Evolutionary conservation across 106 monocot species (phyloP).

Genomic region (Xerophyta viscosa): DNA sequence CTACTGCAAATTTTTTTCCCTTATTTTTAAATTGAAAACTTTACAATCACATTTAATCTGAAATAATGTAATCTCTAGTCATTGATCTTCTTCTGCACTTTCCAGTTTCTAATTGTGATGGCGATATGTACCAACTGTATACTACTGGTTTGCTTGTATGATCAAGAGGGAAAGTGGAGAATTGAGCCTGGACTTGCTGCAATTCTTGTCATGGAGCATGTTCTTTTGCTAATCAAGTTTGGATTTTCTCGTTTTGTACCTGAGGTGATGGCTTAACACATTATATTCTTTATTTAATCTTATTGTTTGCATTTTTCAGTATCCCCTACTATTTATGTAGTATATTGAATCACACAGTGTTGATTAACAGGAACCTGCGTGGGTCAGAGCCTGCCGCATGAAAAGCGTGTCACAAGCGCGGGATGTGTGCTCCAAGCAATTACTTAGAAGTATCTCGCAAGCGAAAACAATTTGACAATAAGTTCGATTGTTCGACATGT

Average conservation of each 20-base stretch:
- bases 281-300: too few relatives aligned
- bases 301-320: too few relatives aligned
- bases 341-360: too few relatives aligned
- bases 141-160: slow-evolving; percentile 76
- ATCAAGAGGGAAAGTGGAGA: slow-evolving; percentile 90
- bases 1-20: too few relatives aligned
- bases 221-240: slow-evolving; percentile 56
- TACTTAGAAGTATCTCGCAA: slow-evolving; percentile 65
- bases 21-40: too few relatives aligned
- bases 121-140: slow-evolving; percentile 91
- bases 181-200: slow-evolving; percentile 79
- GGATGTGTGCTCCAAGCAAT: slow-evolving; percentile 59
- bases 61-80: too few relatives aligned
- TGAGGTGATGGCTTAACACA: slow-evolving; percentile 64
- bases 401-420: slow-evolving; percentile 47
- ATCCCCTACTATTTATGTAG: too few relatives aligned
- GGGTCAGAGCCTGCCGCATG: slow-evolving; percentile 66
- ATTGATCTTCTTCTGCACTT: too few relatives aligned
- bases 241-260: slow-evolving; percentile 66
- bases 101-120: slow-evolving; percentile 83
- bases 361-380: slow-evolving; percentile 70
- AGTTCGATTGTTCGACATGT: too few relatives aligned
- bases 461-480: slow-evolving; percentile 17
- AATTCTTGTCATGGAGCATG: slow-evolving; percentile 52
- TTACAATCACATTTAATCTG: too few relatives aligned